phyloP scores from a whole-genome alignment of 2,329 filamentous ascomycete genomes.

The Falciphora oryzae region DNA sequence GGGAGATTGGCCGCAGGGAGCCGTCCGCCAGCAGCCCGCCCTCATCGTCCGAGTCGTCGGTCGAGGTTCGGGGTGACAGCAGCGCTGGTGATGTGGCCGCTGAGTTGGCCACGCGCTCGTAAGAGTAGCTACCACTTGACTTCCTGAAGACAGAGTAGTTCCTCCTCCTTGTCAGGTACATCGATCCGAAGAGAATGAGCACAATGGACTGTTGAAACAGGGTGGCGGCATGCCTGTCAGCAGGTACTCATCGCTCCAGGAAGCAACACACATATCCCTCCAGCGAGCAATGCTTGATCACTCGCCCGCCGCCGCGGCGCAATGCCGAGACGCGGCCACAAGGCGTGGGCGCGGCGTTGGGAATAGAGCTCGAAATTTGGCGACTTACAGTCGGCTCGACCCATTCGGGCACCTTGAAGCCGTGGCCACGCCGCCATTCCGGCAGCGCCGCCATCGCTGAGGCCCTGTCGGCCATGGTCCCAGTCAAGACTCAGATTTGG shows the following conservation, averaged over 20 bases:
- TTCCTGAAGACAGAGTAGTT: constrained; percentile 28
- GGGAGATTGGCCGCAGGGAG: background rate
- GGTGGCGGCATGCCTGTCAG: background rate
- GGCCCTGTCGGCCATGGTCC: background rate
- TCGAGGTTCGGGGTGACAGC: constrained; percentile 15
- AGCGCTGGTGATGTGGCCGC: constrained; percentile 13
- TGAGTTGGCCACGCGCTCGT: constrained; percentile 9
- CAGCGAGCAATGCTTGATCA: background rate
- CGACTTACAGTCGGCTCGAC: constrained; percentile 27
- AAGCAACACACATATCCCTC: constrained; percentile 1
- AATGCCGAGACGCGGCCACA: too few relatives aligned
- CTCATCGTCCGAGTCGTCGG: constrained; percentile 13
- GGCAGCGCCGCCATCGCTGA: background rate
- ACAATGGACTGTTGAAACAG: constrained; percentile 27
- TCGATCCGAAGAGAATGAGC: constrained; percentile 30
- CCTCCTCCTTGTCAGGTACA: constrained; percentile 31
- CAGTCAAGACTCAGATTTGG: too few relatives aligned
- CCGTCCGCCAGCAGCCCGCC: constrained; percentile 12
- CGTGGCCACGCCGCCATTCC: constrained; percentile 13
- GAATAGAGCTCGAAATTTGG: background rate
- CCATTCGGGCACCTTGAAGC: constrained; percentile 26
- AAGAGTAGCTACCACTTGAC: background rate
- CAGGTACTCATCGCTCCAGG: too few relatives aligned
- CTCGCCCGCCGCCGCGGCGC: background rate
- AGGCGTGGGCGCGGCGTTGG: background rate